Base-by-base conservation (phyloP, 495 filamentous ascomycete species). In the Physcia stellaris region DNA sequence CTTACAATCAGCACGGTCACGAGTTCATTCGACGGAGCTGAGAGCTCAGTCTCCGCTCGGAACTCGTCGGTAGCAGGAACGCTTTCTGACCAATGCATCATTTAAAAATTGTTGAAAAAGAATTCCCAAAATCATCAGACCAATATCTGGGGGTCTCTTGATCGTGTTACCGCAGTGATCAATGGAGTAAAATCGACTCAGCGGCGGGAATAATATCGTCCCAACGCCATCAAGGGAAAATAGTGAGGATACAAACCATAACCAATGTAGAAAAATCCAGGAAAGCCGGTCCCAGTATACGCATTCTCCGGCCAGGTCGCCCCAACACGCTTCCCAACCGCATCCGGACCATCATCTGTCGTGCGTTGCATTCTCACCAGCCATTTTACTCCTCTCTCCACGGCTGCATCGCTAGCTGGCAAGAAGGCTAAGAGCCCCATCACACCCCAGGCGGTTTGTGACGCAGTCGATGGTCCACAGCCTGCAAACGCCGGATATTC, bases 191-290 rank as follows among this genome's bases (percentile, higher is more conserved):
- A n/a, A n/a, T n/a, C n/a, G n/a, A n/a, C n/a, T n/a, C n/a, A n/a
- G n/a, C n/a, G n/a, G n/a, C n/a, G n/a, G n/a, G n/a, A n/a, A n/a
- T n/a, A n/a, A n/a, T 57, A 65, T 23, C 54, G 42, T 1, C 55
- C 53, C 37, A 65, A 32, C 0, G 60, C 62, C 54, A 60, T 62
- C 33, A 63, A 50, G 6, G 62, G 56, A 31, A 65, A 65, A 24
- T 55, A 58, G 43, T 62, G 62, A 1, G 37, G 24, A 36, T 63
- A 65, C 10, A 51, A 43, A 2, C 31, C 12, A 42, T 63, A 65
- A 2, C 53, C 45, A 13, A 63, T 5, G 24, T 60, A 65, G 17
- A 61, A 48, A 24, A 40, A 31, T 1, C 47, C 48, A 0, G 62
- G 62, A 37, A 65, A 62, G 2, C 54, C 62, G 4, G 50, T 54